Conservation (phyloP, 176 grass and related monocot species). For the Saccharum officinarum region DNA sequence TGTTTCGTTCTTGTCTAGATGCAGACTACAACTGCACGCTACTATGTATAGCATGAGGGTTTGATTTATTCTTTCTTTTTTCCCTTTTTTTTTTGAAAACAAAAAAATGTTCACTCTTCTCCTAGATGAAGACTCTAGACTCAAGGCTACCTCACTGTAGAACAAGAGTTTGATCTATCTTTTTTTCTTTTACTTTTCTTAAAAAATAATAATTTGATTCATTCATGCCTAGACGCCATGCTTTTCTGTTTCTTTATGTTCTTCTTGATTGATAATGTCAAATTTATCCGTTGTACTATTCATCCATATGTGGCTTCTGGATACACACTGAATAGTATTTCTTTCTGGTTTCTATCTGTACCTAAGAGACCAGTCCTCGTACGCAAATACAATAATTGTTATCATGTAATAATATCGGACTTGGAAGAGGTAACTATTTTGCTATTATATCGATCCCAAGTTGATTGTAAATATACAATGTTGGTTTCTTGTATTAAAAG, state of each 20-base stretch:
- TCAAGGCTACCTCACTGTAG: neutral
- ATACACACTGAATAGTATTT: neutral
- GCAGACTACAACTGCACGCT: neutral
- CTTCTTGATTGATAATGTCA: neutral
- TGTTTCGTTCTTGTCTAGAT: neutral
- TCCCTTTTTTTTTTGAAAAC: neutral
- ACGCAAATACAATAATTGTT: too few relatives aligned
- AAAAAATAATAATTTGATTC: neutral
- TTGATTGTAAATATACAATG: too few relatives aligned
- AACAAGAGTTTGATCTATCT: neutral
- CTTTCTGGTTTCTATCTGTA: too few relatives aligned
- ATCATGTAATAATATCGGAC: too few relatives aligned
- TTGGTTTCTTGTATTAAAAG: too few relatives aligned
- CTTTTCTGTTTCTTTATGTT: neutral
- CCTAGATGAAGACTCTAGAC: neutral
- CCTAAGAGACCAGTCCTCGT: too few relatives aligned
- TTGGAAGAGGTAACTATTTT: too few relatives aligned
- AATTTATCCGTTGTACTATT: neutral
- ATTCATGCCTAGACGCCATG: neutral
- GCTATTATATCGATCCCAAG: too few relatives aligned
- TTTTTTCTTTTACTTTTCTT: neutral
- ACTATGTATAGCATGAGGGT: neutral
- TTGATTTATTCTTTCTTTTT: neutral
- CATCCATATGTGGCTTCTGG: neutral
- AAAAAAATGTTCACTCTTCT: neutral